phyloP scores from a whole-genome alignment of 768 basidiomycete species.

The Lentinula sp. region DNA sequence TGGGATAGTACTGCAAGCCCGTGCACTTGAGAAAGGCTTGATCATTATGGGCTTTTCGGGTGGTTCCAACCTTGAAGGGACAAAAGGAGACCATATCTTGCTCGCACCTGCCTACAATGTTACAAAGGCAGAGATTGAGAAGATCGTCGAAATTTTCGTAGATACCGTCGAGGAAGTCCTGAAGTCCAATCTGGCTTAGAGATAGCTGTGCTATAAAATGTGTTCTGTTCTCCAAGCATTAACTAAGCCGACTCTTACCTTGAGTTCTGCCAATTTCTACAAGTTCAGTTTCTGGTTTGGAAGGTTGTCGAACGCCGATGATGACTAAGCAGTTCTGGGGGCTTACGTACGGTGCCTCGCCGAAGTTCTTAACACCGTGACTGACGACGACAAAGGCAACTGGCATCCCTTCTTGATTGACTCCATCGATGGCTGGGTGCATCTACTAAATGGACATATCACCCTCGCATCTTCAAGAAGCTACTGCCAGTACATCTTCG shows the following conservation, averaged over 20 bases:
- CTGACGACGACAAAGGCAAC: slow-evolving; percentile 5
- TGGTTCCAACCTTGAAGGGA: slow-evolving; percentile 63
- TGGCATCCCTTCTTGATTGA: slow-evolving; percentile 8
- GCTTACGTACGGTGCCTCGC: neutral
- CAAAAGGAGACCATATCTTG: slow-evolving; percentile 64
- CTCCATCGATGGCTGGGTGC: slow-evolving; percentile 79
- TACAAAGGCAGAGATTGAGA: slow-evolving; percentile 60
- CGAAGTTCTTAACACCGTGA: slow-evolving; percentile 1
- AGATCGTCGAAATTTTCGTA: slow-evolving; percentile 63
- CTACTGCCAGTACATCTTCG: slow-evolving; percentile 63
- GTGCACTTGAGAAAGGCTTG: slow-evolving; percentile 58
- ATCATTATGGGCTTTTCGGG: slow-evolving; percentile 73
- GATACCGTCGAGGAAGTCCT: slow-evolving; percentile 61
- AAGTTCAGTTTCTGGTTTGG: too few relatives aligned
- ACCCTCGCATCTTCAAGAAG: slow-evolving; percentile 66
- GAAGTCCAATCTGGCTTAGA: slow-evolving; percentile 24
- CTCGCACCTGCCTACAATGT: slow-evolving; percentile 80
- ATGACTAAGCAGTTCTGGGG: neutral
- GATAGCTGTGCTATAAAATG: slow-evolving; percentile 2
- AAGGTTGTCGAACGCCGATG: neutral
- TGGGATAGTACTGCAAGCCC: slow-evolving; percentile 66
- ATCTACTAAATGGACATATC: slow-evolving; percentile 90
- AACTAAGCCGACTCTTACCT: too few relatives aligned
- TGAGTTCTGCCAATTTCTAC: too few relatives aligned
- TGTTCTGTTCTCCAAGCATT: neutral